Percentiles rank a stretch among this genome's conserved stretches.
Conservation (phyloP, 768 basidiomycete genomes). For the Floccularia luteovirens region DNA sequence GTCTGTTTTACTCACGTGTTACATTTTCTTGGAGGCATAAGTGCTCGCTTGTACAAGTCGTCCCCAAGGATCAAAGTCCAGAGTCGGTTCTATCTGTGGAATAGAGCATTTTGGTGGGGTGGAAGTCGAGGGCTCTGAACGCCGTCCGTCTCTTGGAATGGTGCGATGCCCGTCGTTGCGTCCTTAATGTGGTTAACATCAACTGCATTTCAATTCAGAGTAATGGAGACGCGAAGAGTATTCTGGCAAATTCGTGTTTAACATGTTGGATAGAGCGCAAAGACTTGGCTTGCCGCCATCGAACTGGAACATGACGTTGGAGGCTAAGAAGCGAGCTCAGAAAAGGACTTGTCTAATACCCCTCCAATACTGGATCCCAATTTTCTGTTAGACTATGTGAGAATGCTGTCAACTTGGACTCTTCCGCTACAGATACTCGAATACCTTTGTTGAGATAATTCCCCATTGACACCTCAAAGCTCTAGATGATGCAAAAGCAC, state of each 20-base stretch:
- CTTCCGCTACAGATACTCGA: conserved; percentile 81
- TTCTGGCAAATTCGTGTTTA: conserved; percentile 92
- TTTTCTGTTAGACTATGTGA: conserved; percentile 96
- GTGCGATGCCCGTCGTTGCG: conserved; percentile 33
- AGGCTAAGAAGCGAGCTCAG: conserved; percentile 85
- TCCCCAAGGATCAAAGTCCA: too few relatives aligned
- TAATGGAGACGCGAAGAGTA: conserved; percentile 88
- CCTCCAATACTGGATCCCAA: conserved; percentile 86
- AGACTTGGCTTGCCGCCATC: conserved; percentile 93
- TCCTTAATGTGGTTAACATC: background rate
- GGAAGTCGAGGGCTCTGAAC: too few relatives aligned
- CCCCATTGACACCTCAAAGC: conserved; percentile 95
- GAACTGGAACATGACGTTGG: conserved; percentile 80
- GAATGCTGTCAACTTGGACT: conserved; percentile 94
- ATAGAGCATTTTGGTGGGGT: too few relatives aligned
- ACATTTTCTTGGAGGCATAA: too few relatives aligned
- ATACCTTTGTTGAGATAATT: conserved; percentile 89
- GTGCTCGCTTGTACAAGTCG: too few relatives aligned
- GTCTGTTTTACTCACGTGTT: too few relatives aligned
- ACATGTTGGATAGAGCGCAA: conserved; percentile 90
- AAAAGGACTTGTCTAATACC: conserved; percentile 39
- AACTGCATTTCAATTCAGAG: conserved; percentile 44
- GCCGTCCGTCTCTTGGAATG: too few relatives aligned
- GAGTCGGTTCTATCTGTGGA: too few relatives aligned
- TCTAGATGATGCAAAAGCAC: conserved; percentile 89